Conservation (phyloP, 129 eudicot genomes). For the Arctium lappa region DNA sequence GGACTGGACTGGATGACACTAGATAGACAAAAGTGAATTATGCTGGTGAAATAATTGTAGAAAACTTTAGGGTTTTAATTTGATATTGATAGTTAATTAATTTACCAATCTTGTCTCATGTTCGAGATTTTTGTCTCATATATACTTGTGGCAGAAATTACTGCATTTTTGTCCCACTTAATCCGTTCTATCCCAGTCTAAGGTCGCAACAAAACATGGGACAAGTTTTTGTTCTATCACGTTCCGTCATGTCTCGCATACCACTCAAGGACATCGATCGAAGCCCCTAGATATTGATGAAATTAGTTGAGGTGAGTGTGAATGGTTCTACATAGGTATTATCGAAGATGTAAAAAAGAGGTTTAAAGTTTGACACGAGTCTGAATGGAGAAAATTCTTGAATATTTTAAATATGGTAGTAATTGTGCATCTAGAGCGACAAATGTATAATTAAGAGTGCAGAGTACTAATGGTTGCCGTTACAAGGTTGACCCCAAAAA, state of each 20-base stretch:
- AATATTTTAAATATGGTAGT: background rate
- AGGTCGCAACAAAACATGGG: background rate
- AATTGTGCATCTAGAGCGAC: background rate
- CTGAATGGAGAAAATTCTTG: background rate
- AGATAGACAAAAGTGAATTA: background rate
- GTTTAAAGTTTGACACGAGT: background rate
- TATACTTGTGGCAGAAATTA: background rate
- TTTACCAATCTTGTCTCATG: background rate
- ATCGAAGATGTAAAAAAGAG: background rate
- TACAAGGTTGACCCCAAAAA: background rate
- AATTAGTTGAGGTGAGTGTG: background rate
- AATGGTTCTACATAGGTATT: background rate
- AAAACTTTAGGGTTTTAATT: background rate
- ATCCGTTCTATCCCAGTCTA: background rate
- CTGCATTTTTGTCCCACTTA: background rate
- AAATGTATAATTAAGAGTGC: background rate
- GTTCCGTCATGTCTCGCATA: background rate
- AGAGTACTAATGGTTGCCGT: background rate
- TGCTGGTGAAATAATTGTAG: background rate
- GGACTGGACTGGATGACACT: background rate
- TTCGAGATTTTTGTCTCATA: background rate
- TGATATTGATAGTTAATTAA: background rate
- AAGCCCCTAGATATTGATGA: background rate
- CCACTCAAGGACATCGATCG: background rate
- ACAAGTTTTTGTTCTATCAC: background rate